Evolutionary conservation across 805 yeast species (phyloP).

Genomic region (Wickerhamiella lipophila): DNA sequence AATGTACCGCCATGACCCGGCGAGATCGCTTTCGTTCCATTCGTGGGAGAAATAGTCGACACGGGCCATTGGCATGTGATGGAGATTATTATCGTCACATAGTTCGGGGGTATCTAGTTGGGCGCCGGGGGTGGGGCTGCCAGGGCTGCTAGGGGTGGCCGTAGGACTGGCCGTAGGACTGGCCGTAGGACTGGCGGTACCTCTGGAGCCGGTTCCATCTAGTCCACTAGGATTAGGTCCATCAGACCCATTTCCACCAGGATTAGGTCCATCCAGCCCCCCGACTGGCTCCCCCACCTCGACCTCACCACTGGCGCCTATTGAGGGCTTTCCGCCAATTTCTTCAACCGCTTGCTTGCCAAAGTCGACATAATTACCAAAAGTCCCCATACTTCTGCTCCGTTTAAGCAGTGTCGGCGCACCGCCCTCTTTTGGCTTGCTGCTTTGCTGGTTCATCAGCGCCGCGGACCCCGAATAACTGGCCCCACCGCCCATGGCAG

Average conservation of each 20-base stretch:
- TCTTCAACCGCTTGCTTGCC: conserved; percentile 15
- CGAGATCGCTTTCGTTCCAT: conserved; percentile 90
- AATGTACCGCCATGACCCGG: conserved; percentile 91
- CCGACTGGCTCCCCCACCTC: not conserved
- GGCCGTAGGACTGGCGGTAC: not conserved
- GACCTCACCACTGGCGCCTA: conserved; percentile 1
- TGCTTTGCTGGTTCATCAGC: not conserved
- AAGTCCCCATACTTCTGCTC: conserved; percentile 15
- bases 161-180: not conserved
- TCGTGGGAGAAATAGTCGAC: conserved; percentile 92
- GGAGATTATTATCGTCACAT: conserved; percentile 29
- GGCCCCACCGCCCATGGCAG: conserved; percentile 8
- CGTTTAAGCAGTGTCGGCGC: conserved; percentile 13
- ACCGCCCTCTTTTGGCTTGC: not conserved
- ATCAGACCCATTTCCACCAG: no score
- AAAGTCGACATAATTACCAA: conserved; percentile 9
- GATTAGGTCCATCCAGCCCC: no score
- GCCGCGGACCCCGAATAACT: not conserved
- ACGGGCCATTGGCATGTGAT: conserved; percentile 71
- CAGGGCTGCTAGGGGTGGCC: not conserved
- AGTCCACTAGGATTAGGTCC: no score
- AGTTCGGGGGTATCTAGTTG: not conserved
- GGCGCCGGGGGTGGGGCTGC: no score
- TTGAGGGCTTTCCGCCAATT: conserved; percentile 11
- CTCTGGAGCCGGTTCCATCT: no score